phyloP scores from a whole-genome alignment of 257 asterid genomes.

The Solanum phureja region DNA sequence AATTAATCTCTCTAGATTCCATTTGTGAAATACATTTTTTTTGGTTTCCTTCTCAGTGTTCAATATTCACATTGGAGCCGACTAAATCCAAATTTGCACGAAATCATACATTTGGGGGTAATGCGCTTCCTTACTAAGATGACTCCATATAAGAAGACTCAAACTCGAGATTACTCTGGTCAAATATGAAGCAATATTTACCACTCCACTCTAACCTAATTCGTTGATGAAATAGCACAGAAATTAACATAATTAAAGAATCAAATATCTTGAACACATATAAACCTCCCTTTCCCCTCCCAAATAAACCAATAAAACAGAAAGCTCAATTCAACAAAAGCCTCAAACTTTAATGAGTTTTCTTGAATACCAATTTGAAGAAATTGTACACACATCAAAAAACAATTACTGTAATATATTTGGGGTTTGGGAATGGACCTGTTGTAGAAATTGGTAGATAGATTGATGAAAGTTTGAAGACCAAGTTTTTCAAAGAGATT shows the following conservation, averaged over 20 bases:
- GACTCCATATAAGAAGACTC: background rate
- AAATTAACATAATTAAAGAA: too few relatives aligned
- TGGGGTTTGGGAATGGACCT: conserved; percentile 26
- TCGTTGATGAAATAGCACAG: too few relatives aligned
- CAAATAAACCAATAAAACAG: background rate
- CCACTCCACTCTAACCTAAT: background rate
- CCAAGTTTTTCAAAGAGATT: conserved; percentile 76
- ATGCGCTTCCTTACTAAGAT: background rate
- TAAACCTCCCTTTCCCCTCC: background rate
- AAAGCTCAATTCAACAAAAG: background rate
- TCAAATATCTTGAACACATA: too few relatives aligned
- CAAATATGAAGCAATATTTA: too few relatives aligned
- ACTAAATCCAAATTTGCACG: background rate
- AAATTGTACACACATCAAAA: background rate
- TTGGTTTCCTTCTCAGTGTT: too few relatives aligned
- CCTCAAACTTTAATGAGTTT: background rate
- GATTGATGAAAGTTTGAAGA: conserved; percentile 61
- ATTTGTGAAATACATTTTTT: too few relatives aligned
- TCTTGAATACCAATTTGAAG: background rate
- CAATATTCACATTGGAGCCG: accelerated
- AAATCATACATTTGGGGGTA: background rate
- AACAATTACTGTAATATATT: background rate
- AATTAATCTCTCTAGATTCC: background rate
- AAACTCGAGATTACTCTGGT: background rate
- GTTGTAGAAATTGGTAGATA: conserved; percentile 80